A percentile compares a stretch with the other conserved stretches of the same genome.
Conservation (phyloP, 441 rosid genomes). For the Geranium incanum region DNA sequence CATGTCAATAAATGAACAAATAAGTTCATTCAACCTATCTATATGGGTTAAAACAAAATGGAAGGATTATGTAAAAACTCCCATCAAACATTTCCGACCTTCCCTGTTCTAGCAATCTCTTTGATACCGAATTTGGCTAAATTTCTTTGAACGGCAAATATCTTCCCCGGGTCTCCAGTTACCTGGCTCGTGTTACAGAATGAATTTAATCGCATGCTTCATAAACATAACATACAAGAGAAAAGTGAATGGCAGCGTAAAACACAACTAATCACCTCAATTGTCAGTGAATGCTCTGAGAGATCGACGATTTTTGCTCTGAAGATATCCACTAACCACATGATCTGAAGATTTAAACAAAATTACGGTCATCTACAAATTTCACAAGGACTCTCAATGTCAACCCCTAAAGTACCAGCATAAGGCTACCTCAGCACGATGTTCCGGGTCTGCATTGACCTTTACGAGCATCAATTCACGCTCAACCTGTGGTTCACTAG, state of each 20-base stretch:
- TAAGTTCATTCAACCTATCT: background rate
- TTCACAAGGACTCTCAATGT: background rate
- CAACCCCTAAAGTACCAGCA: constrained; percentile 9
- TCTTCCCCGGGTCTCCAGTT: constrained; percentile 94
- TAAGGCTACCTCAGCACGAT: constrained; percentile 56
- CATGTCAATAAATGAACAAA: background rate
- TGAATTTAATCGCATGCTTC: constrained; percentile 2
- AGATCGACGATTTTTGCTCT: constrained; percentile 85
- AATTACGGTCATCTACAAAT: background rate
- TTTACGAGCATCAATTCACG: constrained; percentile 86
- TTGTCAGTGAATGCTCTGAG: constrained; percentile 62
- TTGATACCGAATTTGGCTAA: constrained; percentile 80
- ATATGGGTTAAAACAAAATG: background rate
- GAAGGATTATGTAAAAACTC: constrained; percentile 8
- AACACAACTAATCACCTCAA: constrained; percentile 49
- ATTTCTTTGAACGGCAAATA: constrained; percentile 66
- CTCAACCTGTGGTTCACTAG: constrained; percentile 86
- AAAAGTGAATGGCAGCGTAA: background rate
- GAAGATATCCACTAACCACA: constrained; percentile 85
- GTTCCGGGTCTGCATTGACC: constrained; percentile 49
- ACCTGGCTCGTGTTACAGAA: constrained; percentile 35
- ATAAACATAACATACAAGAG: background rate
- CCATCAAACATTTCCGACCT: constrained; percentile 36
- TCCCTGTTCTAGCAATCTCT: constrained; percentile 95
- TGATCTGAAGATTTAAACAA: constrained; percentile 47